Conservation (phyloP, 2,329 filamentous ascomycete genomes). For the Alternaria sp. region DNA sequence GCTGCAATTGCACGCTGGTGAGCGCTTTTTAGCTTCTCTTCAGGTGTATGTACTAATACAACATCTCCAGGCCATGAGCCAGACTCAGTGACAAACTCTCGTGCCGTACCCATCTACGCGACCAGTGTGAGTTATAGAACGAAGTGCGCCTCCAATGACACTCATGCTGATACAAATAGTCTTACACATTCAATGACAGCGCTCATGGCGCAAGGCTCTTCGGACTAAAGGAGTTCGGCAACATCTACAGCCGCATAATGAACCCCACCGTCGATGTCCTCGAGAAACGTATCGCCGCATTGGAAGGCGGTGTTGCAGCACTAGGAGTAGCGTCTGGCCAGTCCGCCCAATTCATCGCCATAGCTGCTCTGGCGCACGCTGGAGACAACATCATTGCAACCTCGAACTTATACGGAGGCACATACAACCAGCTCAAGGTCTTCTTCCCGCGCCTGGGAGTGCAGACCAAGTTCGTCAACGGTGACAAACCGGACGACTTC, state of each 20-base stretch:
- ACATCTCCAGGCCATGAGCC: slow-evolving; percentile 69
- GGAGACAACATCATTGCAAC: slow-evolving; percentile 96
- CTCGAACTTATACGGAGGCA: slow-evolving; percentile 86
- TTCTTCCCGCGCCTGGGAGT: slow-evolving; percentile 87
- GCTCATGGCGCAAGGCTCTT: slow-evolving; percentile 95
- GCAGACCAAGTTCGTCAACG: slow-evolving; percentile 82
- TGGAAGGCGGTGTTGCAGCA: slow-evolving; percentile 89
- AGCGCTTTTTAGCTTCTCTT: slow-evolving; percentile 6
- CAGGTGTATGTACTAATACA: not conserved
- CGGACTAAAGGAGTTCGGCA: slow-evolving; percentile 94
- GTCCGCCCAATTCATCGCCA: slow-evolving; percentile 89
- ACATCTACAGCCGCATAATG: slow-evolving; percentile 93
- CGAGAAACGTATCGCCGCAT: slow-evolving; percentile 93
- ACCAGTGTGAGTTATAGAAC: slow-evolving; percentile 66
- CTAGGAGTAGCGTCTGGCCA: slow-evolving; percentile 87
- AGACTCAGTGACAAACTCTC: slow-evolving; percentile 81
- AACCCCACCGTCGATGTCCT: slow-evolving; percentile 89
- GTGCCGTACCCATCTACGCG: slow-evolving; percentile 95
- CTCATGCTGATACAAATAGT: slow-evolving; percentile 57
- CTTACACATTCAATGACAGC: slow-evolving; percentile 92
- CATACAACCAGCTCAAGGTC: slow-evolving; percentile 97
- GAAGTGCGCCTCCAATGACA: not conserved
- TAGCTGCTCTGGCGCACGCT: slow-evolving; percentile 80
- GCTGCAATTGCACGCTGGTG: slow-evolving; percentile 59
- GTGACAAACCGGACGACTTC: slow-evolving; percentile 80